phyloP scores from a whole-genome alignment of 129 eudicot genomes.

The Logfia minima region DNA sequence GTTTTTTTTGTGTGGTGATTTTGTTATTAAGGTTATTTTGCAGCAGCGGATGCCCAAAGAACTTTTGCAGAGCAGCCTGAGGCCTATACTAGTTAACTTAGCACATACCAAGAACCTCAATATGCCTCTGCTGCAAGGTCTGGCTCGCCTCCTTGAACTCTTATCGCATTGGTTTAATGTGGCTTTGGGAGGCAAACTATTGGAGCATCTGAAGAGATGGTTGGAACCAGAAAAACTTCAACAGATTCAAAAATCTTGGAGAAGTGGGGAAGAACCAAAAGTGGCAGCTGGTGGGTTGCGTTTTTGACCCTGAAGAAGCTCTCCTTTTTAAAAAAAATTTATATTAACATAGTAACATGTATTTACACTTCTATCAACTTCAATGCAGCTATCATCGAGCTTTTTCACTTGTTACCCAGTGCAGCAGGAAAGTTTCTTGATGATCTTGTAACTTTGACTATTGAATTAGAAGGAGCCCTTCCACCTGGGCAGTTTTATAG shows the following conservation, averaged over 20 bases:
- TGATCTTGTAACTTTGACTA: constrained; percentile 91
- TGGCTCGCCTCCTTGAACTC: constrained; percentile 95
- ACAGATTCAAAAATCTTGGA: constrained; percentile 91
- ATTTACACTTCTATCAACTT: background rate
- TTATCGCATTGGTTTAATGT: constrained; percentile 96
- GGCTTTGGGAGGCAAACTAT: constrained; percentile 81
- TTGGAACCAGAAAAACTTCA: constrained; percentile 97
- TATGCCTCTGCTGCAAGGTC: constrained; percentile 98
- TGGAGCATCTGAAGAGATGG: constrained; percentile 98
- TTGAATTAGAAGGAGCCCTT: constrained; percentile 88
- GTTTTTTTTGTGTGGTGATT: constrained; percentile 12
- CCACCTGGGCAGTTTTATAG: constrained; percentile 95
- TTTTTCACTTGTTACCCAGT: constrained; percentile 89
- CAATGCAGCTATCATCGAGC: constrained; percentile 95
- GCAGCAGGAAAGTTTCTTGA: constrained; percentile 99
- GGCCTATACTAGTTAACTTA: constrained; percentile 92
- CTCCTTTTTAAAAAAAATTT: background rate
- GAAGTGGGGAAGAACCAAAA: constrained; percentile 97
- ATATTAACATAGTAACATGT: background rate
- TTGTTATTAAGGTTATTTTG: constrained; percentile 59
- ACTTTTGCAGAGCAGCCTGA: constrained; percentile 92
- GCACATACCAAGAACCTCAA: constrained; percentile 95
- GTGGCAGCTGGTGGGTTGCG: constrained; percentile 85
- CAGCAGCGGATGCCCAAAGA: constrained; percentile 99
- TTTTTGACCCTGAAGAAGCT: background rate